Evolutionary conservation across 176 grass and related monocot genomes (phyloP), one percentile per base, ranked within the genome.

Genomic region (Zea luxurians): DNA sequence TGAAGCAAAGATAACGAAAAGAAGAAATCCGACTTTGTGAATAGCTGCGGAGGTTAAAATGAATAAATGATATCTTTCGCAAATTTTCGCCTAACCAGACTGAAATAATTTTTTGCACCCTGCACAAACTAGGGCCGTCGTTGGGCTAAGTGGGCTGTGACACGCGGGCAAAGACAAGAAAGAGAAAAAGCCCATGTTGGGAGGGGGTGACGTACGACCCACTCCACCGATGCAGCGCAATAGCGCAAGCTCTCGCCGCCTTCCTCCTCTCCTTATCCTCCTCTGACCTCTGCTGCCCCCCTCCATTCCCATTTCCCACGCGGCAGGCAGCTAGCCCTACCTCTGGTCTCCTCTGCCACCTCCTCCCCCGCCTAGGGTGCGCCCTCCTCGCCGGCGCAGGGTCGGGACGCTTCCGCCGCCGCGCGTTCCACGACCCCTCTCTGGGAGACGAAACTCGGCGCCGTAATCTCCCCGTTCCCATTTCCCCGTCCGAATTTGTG

Each of bases 181-280:
- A 76, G 8, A 2, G 50, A 8, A 55, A 73, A 73, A 11, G 50
- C 42, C 66, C 41, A 42, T 37, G 57, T 58, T 8, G 35, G 5
- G 9, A 68, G 11, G 40, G 13, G 61, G 35, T 83, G 62, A 37
- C 88, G 61, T 80, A 40, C 48, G 69, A 17, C 6, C 27, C 47
- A 71, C 69, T 71, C 66, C 46, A 71, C n/a, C 20, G 15, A 70
- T 44, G 43, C 10, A 47, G 34, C 27, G 27, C 27, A 27, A 27
- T 27, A 27, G 18, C 45, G 44, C 44, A 70, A 50, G 84, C 8
- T 74, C 57, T 75, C 34, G 83, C 42, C 83, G 74, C 46, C 57
- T 70, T 82, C 82, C 65, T 77, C 52, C 71, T 57, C 79, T 74
- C 79, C 83, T 86, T 68, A 74, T 83, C 27, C 27, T 83, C 72